Evolutionary conservation across 108 stramenopile species (phyloP), one percentile per base, ranked within the genome.

Genomic region (Mediolabrus comicus): DNA sequence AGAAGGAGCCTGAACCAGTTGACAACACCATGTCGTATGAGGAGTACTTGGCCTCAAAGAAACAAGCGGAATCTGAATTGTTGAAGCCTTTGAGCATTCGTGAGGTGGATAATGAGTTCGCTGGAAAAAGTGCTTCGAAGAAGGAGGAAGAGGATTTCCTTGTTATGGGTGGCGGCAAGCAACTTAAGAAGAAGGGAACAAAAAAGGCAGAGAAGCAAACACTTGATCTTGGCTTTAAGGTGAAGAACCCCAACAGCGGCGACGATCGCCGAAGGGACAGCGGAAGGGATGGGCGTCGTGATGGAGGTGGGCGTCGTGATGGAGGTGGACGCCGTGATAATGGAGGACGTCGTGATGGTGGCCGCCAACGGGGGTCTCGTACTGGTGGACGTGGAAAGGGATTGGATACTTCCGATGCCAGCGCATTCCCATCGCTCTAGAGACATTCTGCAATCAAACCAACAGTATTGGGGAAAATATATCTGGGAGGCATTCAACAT

Each of bases 11-110:
- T 16, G 87, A 90, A 66, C 85, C 83, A 14, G 89, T 78, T 65
- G 93, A 91, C 76, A 88, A 83, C 65, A 91, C 92, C 52, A 76
- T 93, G 72, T 82, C 93, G 6, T 89, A 84, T 62, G 93, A 94
- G 41, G 93, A 96, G 73, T 96, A 92, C 87, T 61, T 92, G 88
- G 84, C 78, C 11, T 24, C 55, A 41, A 93, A 92, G 75, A 78
- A 63, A 12, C 34, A 53, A 16, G 62, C 77, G 19, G 78, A 69
- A 29, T 71, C 65, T 26, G 76, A 88, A 70, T 67, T 53, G 22
- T 88, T 92, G 43, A 83, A 65, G 68, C 72, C 81, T 6, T 33
- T 81, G 31, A 77, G 87, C 57, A 83, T 70, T 13, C 84, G 87
- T 51, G 81, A 81, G 8, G 89, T 88, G 41, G 88, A 88, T 11